Percentiles rank a stretch among this genome's conserved stretches.
phyloP scores from a whole-genome alignment of 345 rosid genomes.

The Carallia brachiata region DNA sequence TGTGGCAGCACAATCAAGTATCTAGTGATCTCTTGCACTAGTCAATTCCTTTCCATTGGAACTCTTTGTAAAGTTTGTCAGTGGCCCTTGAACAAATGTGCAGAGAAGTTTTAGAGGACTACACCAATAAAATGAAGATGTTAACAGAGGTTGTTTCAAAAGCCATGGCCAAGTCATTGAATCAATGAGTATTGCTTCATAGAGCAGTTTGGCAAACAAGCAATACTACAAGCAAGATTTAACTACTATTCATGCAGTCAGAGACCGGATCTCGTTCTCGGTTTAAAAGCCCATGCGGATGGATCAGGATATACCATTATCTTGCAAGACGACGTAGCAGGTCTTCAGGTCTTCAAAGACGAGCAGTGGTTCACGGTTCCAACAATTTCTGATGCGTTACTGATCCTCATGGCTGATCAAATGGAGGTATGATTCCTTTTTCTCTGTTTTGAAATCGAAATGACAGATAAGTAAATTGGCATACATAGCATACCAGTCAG shows the following conservation, averaged over 20 bases:
- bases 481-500: neutral
- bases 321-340: conserved; percentile 24
- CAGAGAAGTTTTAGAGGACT: conserved; percentile 36
- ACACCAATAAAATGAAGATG: conserved; percentile 29
- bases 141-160: conserved; percentile 27
- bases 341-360: conserved; percentile 24
- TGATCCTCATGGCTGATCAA: conserved; percentile 26
- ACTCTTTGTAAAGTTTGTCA: no score
- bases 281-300: conserved; percentile 28
- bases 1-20: neutral
- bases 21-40: neutral
- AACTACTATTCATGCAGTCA: conserved; percentile 20
- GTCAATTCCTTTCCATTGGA: no score
- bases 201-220: conserved; percentile 22
- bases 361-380: conserved; percentile 20
- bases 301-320: conserved; percentile 23
- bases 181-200: conserved; percentile 15
- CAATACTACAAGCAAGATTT: conserved; percentile 16
- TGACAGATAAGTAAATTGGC: neutral
- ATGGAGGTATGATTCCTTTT: conserved; percentile 20
- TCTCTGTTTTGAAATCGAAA: neutral
- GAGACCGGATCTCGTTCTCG: conserved; percentile 23
- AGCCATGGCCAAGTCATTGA: conserved; percentile 22
- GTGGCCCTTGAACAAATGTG: neutral
- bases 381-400: conserved; percentile 16